Conservation (phyloP, 352 stramenopile species). For the Lagenidium giganteum region DNA sequence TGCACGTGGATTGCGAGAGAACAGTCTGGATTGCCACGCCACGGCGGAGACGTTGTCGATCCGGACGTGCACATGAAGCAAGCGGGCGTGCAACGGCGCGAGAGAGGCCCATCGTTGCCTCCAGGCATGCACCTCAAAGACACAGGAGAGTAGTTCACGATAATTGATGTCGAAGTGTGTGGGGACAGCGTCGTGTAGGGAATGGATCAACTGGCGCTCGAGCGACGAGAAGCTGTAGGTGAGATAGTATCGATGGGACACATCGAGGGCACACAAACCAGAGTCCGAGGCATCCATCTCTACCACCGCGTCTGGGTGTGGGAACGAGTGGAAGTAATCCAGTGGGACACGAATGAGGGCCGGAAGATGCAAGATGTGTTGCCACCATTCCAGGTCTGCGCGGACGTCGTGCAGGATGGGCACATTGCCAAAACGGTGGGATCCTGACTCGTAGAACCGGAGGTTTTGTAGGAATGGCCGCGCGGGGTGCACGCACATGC, state of each 20-base stretch:
- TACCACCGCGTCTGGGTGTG: conserved; percentile 1
- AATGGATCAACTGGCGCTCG: too few species aligned
- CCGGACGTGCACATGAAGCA: conserved; percentile 11
- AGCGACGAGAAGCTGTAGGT: too few species aligned
- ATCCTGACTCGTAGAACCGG: not conserved
- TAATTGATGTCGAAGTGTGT: conserved; percentile 25
- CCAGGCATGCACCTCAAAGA: conserved; percentile 4
- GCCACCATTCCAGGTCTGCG: conserved; percentile 12
- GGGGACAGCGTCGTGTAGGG: too few species aligned
- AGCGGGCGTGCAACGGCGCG: too few species aligned
- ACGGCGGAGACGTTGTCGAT: conserved; percentile 19
- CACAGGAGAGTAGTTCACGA: conserved; percentile 9
- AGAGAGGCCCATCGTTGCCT: not conserved
- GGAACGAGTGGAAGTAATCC: not conserved
- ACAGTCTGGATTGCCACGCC: conserved; percentile 8
- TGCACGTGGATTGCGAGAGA: conserved; percentile 1
- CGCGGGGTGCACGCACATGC: conserved; percentile 10
- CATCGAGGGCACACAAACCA: conserved; percentile 7
- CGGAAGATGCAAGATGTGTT: conserved; percentile 1
- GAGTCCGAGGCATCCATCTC: conserved; percentile 15
- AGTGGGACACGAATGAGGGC: conserved; percentile 13
- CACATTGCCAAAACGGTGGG: not conserved
- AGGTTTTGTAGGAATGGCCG: conserved; percentile 11
- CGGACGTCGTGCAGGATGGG: not conserved
- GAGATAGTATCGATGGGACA: too few species aligned